Evolutionary conservation across 495 filamentous ascomycete species (phyloP).

Genomic region (Aspergillus leporis): DNA sequence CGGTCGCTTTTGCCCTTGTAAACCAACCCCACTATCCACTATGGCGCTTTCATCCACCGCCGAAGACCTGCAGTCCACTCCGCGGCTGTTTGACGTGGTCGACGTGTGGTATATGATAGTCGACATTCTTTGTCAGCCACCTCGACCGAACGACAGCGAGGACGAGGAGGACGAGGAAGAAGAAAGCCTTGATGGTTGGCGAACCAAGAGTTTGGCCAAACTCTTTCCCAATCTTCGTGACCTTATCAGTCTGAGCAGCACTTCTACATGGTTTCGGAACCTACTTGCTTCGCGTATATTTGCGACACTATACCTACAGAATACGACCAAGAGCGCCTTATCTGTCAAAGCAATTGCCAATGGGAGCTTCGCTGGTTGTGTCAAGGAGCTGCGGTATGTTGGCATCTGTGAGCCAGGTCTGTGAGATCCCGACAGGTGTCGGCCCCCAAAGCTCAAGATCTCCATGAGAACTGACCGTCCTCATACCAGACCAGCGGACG

Average conservation of each 20-base stretch:
- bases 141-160: background rate
- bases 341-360: constrained; percentile 3
- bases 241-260: constrained; percentile 8
- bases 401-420: background rate
- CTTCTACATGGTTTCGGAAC: constrained; percentile 4
- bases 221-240: background rate
- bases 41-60: no score
- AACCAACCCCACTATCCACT: no score
- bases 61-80: no score
- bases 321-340: constrained; percentile 7
- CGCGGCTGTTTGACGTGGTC: background rate
- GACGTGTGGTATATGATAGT: constrained; percentile 7
- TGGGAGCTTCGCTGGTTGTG: constrained; percentile 1
- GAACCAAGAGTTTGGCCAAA: background rate
- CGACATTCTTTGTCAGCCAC: constrained; percentile 1
- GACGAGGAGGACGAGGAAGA: background rate
- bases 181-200: background rate
- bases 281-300: constrained; percentile 8
- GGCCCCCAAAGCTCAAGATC: background rate
- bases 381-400: constrained; percentile 8
- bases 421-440: background rate
- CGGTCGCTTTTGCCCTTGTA: no score
- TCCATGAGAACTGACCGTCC: background rate
- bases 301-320: background rate
- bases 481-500: background rate